Percentiles rank a stretch among this genome's conserved stretches.
These are phyloP conservation scores for Arthrinium puccinioides DNA, from an alignment of 2,329 filamentous ascomycete genomes.

Conservation along the genomic window DNA sequence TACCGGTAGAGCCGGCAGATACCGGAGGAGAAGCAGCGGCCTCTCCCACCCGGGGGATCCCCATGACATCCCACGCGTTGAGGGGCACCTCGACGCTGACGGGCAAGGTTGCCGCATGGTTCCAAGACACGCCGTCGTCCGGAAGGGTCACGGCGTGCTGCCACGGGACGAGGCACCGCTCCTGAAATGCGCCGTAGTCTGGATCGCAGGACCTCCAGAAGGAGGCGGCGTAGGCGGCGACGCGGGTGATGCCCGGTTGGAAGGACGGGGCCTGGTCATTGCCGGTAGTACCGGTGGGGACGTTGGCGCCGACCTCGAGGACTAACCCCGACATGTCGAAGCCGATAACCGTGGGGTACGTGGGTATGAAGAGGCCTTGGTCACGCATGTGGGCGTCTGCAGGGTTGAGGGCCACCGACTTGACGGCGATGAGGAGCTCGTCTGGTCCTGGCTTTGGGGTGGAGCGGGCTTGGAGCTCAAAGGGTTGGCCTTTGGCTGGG, in stretches of 20 bases:
- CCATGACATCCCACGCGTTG: conserved; percentile 30
- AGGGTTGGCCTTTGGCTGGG: conserved; percentile 25
- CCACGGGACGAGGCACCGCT: conserved; percentile 32
- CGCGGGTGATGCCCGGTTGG: conserved; percentile 24
- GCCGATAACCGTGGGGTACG: conserved; percentile 33
- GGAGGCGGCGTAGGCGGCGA: conserved; percentile 29
- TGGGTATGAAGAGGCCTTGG: conserved; percentile 30
- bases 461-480: conserved; percentile 27
- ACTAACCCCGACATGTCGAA: conserved; percentile 37
- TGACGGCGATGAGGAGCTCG: conserved; percentile 40
- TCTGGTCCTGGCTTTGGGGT: conserved; percentile 36
- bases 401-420: conserved; percentile 41
- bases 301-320: conserved; percentile 29
- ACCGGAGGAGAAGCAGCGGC: neutral
- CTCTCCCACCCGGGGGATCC: conserved; percentile 21
- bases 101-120: conserved; percentile 30
- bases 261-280: conserved; percentile 13
- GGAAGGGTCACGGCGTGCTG: conserved; percentile 29
- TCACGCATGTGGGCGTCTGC: conserved; percentile 35
- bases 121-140: conserved; percentile 26
- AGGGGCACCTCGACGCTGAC: conserved; percentile 29
- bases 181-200: conserved; percentile 40
- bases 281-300: conserved; percentile 17
- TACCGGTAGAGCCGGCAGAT: neutral
- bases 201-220: conserved; percentile 34